Evolutionary conservation across 2,329 filamentous ascomycete species (phyloP).

Genomic region (Phialemonium atrogriseum): DNA sequence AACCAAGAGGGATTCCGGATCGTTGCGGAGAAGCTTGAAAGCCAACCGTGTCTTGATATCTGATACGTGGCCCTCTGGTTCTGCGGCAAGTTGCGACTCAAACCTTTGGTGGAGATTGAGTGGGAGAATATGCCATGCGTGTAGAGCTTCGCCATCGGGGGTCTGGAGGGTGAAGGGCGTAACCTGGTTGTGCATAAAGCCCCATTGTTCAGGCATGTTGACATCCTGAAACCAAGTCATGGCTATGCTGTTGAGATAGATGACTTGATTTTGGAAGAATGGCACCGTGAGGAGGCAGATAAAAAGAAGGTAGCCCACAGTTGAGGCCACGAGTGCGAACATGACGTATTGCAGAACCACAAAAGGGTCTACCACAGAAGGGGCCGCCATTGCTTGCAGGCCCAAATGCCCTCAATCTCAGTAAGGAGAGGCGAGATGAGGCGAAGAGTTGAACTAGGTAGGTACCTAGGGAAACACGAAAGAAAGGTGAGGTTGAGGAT

Average conservation of each 20-base stretch:
- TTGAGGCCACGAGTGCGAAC: too few relatives aligned
- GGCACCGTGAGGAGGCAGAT: constrained; percentile 22
- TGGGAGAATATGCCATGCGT: constrained; percentile 72
- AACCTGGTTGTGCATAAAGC: constrained; percentile 64
- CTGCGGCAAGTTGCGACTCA: constrained; percentile 35
- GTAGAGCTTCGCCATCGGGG: constrained; percentile 56
- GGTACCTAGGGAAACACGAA: too few relatives aligned
- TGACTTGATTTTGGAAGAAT: constrained; percentile 43
- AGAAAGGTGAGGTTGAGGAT: too few relatives aligned
- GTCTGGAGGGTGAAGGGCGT: constrained; percentile 62
- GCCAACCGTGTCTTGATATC: constrained; percentile 26
- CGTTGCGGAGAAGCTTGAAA: constrained; percentile 35
- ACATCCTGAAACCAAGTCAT: constrained; percentile 54
- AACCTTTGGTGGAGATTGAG: constrained; percentile 55
- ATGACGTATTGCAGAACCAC: too few relatives aligned
- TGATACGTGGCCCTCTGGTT: constrained; percentile 24
- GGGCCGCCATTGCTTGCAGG: too few relatives aligned
- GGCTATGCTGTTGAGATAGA: constrained; percentile 46
- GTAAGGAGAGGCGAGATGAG: too few relatives aligned
- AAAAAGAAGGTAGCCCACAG: constrained; percentile 14
- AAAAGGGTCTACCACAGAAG: too few relatives aligned
- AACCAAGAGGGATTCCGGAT: constrained; percentile 34
- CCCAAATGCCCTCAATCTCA: too few relatives aligned
- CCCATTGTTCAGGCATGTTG: constrained; percentile 58
- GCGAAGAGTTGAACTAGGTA: too few relatives aligned